phyloP scores from a whole-genome alignment of 441 rosid species.

The Hura crepitans region DNA sequence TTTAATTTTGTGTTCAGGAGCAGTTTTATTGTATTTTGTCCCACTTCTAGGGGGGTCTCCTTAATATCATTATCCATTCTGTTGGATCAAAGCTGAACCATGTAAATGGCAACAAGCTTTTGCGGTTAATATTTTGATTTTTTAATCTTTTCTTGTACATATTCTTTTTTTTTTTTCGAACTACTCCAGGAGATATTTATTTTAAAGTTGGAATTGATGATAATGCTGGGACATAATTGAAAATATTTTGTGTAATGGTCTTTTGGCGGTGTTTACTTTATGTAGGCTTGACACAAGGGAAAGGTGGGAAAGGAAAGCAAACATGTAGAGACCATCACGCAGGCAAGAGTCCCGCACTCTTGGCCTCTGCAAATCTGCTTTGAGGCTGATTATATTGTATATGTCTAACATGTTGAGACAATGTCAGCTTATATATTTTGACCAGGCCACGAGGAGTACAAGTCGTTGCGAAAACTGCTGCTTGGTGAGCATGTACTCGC shows the following conservation, averaged over 20 bases:
- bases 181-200: neutral
- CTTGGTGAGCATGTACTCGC: neutral
- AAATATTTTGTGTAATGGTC: neutral
- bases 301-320: slow-evolving; percentile 91
- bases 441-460: neutral
- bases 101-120: neutral
- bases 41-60: neutral
- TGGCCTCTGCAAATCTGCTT: neutral
- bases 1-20: neutral
- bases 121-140: neutral
- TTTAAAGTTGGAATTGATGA: neutral
- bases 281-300: slow-evolving; percentile 82
- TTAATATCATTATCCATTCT: neutral
- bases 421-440: neutral
- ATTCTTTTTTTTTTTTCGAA: no score
- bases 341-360: neutral
- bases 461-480: neutral
- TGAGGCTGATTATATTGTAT: neutral
- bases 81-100: neutral
- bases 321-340: slow-evolving; percentile 47
- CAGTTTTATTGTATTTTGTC: neutral
- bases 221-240: neutral
- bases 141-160: neutral
- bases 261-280: neutral
- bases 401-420: neutral